phyloP scores from a whole-genome alignment of 352 stramenopile genomes.

The Elongisporangium undulatum region DNA sequence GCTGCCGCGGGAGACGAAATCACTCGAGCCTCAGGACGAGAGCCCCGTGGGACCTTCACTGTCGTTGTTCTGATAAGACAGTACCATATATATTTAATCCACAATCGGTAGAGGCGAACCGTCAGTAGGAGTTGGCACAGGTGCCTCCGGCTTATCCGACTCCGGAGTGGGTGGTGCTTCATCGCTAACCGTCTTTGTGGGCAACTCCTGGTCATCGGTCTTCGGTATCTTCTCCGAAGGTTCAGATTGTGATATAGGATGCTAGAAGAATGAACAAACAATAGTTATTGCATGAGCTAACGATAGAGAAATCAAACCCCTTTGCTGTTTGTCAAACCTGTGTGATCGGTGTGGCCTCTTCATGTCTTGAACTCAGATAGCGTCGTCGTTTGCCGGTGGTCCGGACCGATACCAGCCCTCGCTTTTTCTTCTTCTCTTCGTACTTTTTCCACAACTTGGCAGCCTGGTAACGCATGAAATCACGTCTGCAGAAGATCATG shows the following conservation, averaged over 20 bases:
- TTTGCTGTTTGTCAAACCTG: neutral
- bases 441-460: conserved; percentile 70
- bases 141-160: neutral
- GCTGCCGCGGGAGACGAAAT: neutral
- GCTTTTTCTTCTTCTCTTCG: conserved; percentile 53
- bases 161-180: neutral
- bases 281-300: neutral
- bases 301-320: neutral
- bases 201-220: neutral
- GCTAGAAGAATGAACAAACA: neutral
- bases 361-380: conserved; percentile 29
- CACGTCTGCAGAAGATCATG: conserved; percentile 80
- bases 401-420: conserved; percentile 37
- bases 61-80: neutral
- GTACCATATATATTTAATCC: neutral
- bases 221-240: neutral
- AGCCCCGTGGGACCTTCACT: neutral
- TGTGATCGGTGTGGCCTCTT: neutral
- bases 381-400: conserved; percentile 50
- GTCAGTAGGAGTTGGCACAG: neutral
- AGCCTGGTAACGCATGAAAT: conserved; percentile 76
- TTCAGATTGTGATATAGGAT: neutral
- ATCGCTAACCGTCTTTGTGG: no score
- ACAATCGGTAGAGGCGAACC: neutral
- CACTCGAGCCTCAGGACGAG: neutral